Evolutionary conservation across 768 basidiomycete genomes (phyloP).

Genomic region (Auriscalpium vulgare): DNA sequence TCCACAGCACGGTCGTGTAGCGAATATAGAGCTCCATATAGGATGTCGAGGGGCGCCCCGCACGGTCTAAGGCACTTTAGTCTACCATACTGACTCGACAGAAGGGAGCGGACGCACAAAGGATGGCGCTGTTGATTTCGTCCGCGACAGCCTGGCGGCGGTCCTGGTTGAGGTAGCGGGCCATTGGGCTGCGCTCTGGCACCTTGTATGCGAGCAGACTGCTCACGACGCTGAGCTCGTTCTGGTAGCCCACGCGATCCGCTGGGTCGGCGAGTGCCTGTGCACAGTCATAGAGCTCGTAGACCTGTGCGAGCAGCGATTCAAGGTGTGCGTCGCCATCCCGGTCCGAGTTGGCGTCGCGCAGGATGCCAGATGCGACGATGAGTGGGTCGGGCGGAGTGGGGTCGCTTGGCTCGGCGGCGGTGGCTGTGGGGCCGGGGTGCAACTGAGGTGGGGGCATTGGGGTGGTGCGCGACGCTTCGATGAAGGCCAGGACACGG

Average conservation of each 20-base stretch:
- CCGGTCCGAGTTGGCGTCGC: constrained; percentile 22
- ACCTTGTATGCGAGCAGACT: constrained; percentile 78
- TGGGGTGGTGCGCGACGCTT: constrained; percentile 70
- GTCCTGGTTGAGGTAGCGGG: constrained; percentile 67
- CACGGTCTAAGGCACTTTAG: constrained; percentile 35
- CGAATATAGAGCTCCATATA: constrained; percentile 57
- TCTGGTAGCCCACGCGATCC: constrained; percentile 54
- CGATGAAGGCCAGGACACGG: constrained; percentile 81
- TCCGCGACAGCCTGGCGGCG: constrained; percentile 79
- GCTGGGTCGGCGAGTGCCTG: constrained; percentile 43
- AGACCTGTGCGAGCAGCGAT: constrained; percentile 46
- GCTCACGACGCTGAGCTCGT: constrained; percentile 67
- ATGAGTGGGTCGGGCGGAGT: not conserved
- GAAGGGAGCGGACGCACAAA: constrained; percentile 46
- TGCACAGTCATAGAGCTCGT: constrained; percentile 60
- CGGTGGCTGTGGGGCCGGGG: not conserved
- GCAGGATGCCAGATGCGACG: constrained; percentile 4
- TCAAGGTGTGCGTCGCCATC: constrained; percentile 35
- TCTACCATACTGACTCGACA: not conserved
- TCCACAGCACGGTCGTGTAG: constrained; percentile 58
- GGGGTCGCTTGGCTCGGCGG: constrained; percentile 9
- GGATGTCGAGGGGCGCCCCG: constrained; percentile 45
- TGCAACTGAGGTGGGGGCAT: constrained; percentile 34
- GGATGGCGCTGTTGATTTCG: constrained; percentile 80
- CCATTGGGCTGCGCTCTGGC: constrained; percentile 69